Base-by-base conservation (phyloP, 2,329 filamentous ascomycete genomes). In the Epichloe sylvatica region DNA sequence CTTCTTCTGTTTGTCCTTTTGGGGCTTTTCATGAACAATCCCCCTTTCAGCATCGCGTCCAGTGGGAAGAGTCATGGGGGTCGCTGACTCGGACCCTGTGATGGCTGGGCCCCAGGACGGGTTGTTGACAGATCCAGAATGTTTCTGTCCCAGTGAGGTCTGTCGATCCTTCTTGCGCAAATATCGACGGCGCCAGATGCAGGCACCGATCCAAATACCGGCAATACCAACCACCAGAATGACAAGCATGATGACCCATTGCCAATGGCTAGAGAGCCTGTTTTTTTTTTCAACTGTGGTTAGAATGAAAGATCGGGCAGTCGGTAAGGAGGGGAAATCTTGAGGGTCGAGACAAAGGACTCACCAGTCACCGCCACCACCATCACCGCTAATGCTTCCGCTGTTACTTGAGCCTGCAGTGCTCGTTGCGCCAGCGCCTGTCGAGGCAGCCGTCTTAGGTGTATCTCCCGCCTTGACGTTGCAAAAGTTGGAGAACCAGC, bases 211-310 rank as follows among this genome's bases (percentile, higher is more conserved):
- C 73, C 83, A 84, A 59, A 87, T 76, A 51, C 72, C 71, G 13
- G 74, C 68, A 53, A 94, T 84, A 48, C 72, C 82, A 52, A 91
- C 70, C 41, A 83, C 74, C 30, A 94, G 73, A 53, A 91, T 70
- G 55, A 88, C 81, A 48, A 92, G 73, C 75, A 92, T 87, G 54
- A 91, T 74, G 43, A 94, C 78, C 86, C 86, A 94, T 69, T 81
- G 75, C 71, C 78, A 87, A 64, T 91, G 86, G 30, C 70, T 74
- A 7, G 75, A 73, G 46, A 86, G 67, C 84, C 84, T 87, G 53
- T 5, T 25, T 2, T 6, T 2, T 2, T 38, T 39, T 4, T 19
- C 8, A 30, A 4, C 8, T 11, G 3, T 4, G 21, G 21, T 46
- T 19, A 46, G 45, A 15, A 46, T 21, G 17, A 37, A 17, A 5